Conservation (phyloP, 768 basidiomycete species). For the Kwoniella sp. region DNA sequence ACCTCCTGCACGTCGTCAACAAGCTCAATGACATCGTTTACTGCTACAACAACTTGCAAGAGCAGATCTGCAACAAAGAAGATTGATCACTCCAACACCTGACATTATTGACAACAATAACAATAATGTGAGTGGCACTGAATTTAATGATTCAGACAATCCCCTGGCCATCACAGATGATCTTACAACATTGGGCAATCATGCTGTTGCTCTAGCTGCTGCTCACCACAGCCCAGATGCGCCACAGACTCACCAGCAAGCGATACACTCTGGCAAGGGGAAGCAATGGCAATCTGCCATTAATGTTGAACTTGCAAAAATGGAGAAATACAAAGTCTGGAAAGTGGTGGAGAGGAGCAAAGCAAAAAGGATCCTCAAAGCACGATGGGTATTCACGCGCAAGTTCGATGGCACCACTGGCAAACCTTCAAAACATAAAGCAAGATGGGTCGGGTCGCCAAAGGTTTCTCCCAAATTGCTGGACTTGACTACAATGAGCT, state of each 20-base stretch:
- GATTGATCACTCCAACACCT: background rate
- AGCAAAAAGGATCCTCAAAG: slow-evolving; percentile 23
- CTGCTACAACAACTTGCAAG: slow-evolving; percentile 4
- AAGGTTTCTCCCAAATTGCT: slow-evolving; percentile 22
- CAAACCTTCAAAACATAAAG: slow-evolving; percentile 28
- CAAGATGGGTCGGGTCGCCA: slow-evolving; percentile 30
- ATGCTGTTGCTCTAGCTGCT: background rate
- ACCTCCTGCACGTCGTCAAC: background rate
- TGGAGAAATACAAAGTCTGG: slow-evolving; percentile 49
- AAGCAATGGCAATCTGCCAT: slow-evolving; percentile 45
- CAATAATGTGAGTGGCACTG: background rate
- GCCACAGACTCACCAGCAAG: slow-evolving; percentile 13
- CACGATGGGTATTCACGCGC: slow-evolving; percentile 55
- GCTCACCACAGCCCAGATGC: background rate
- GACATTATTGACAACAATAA: background rate
- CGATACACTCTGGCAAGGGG: slow-evolving; percentile 2
- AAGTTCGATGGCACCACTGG: slow-evolving; percentile 47
- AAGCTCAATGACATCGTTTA: background rate
- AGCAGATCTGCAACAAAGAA: background rate
- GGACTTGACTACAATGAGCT: slow-evolving; percentile 25
- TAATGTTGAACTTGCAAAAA: slow-evolving; percentile 37
- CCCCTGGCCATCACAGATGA: slow-evolving; percentile 5
- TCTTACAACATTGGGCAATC: slow-evolving; percentile 4
- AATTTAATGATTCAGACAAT: background rate
- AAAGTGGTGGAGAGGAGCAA: slow-evolving; percentile 14